Percentiles rank a stretch among this genome's conserved stretches.
phyloP scores from a whole-genome alignment of 352 stramenopile genomes.

The Phytophthora citrophthora region DNA sequence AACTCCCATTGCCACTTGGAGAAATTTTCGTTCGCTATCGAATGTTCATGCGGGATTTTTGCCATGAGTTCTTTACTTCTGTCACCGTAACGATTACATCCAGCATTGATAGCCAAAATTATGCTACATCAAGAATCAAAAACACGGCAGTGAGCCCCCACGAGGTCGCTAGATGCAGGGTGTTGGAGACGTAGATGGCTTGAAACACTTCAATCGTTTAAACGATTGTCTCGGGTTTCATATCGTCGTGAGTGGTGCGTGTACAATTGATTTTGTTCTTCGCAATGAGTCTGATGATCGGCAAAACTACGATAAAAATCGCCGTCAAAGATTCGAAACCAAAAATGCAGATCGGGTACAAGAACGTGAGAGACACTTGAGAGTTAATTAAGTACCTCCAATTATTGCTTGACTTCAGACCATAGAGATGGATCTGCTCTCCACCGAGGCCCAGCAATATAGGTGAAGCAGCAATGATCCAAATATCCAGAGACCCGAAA shows the following conservation, averaged over 20 bases:
- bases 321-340: conserved; percentile 10
- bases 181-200: not conserved
- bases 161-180: not conserved
- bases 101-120: not conserved
- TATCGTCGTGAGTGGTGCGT: conserved; percentile 8
- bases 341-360: conserved; percentile 12
- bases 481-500: not conserved
- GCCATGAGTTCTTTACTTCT: not conserved
- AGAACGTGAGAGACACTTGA: conserved; percentile 16
- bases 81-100: no score
- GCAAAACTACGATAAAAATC: conserved; percentile 9
- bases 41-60: not conserved
- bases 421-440: conserved; percentile 8
- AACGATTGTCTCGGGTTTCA: conserved; percentile 9
- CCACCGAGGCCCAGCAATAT: no score
- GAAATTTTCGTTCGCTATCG: not conserved
- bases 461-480: conserved; percentile 7
- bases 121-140: not conserved
- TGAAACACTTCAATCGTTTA: conserved; percentile 13
- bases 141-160: not conserved
- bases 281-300: conserved; percentile 2
- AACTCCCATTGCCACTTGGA: conserved; percentile 13
- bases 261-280: conserved; percentile 8
- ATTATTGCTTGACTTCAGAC: conserved; percentile 14
- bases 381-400: conserved; percentile 1